A percentile compares a stretch with the other conserved stretches of the same genome.
These are phyloP conservation scores for Clavispora phyllophila DNA, from an alignment of 805 yeast genomes.

Conservation along the genomic window DNA sequence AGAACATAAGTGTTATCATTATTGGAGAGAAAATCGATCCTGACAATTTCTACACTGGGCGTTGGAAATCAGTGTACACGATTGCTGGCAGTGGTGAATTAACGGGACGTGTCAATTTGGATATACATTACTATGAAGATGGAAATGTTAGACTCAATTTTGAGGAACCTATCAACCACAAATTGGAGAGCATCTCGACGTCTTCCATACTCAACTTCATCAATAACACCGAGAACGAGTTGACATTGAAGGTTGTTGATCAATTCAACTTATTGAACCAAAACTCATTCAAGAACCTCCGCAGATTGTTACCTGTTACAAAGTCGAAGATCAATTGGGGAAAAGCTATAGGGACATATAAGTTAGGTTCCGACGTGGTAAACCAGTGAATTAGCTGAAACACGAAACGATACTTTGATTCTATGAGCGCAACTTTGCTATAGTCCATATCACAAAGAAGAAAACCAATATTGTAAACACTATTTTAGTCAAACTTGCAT, in stretches of 20 bases:
- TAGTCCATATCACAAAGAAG: conserved; percentile 35
- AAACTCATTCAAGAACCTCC: conserved; percentile 69
- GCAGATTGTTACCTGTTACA: conserved; percentile 90
- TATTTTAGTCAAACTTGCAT: conserved; percentile 35
- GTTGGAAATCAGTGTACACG: conserved; percentile 70
- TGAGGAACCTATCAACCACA: conserved; percentile 27
- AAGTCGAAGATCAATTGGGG: conserved; percentile 95
- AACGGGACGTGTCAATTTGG: conserved; percentile 55
- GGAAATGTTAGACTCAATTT: conserved; percentile 82
- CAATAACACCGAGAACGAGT: conserved; percentile 49
- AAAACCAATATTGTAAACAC: conserved; percentile 30
- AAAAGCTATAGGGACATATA: conserved; percentile 82
- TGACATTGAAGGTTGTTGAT: conserved; percentile 55
- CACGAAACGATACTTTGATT: neutral
- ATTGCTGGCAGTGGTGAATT: conserved; percentile 29
- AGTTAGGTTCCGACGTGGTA: conserved; percentile 76
- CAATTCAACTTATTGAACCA: conserved; percentile 74
- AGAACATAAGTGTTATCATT: conserved; percentile 46
- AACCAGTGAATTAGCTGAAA: conserved; percentile 16
- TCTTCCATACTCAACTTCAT: conserved; percentile 42
- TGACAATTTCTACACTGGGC: conserved; percentile 82
- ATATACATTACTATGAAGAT: conserved; percentile 91
- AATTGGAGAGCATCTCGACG: conserved; percentile 19
- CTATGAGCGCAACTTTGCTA: conserved; percentile 22
- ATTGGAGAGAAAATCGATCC: conserved; percentile 71